These are phyloP conservation scores for Rubus idaeus DNA, from an alignment of 306 rosid species.

Conservation along the genomic window DNA sequence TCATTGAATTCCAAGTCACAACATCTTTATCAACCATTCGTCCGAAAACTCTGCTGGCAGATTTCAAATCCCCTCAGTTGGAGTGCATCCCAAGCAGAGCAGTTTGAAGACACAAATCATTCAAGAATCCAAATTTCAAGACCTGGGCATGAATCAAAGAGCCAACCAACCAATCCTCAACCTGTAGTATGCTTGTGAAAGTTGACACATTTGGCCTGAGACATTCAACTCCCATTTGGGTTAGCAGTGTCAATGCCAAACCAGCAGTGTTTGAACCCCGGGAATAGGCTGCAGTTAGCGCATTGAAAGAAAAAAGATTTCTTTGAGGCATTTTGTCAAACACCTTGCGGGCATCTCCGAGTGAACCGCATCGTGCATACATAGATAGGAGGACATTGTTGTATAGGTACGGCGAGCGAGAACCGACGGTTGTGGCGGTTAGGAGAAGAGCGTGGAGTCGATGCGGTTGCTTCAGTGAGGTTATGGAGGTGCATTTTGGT, in stretches of 20 bases:
- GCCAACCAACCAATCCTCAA: conserved; percentile 55
- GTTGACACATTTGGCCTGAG: conserved; percentile 62
- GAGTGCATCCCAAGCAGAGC: conserved; percentile 78
- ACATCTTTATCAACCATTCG: conserved; percentile 54
- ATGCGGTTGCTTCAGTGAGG: conserved; percentile 62
- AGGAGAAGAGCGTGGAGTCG: conserved; percentile 68
- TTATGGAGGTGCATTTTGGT: conserved; percentile 54
- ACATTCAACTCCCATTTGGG: conserved; percentile 39
- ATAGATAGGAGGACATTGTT: conserved; percentile 70
- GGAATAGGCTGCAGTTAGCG: conserved; percentile 65
- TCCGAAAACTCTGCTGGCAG: conserved; percentile 55
- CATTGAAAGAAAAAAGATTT: conserved; percentile 69
- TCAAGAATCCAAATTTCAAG: conserved; percentile 61
- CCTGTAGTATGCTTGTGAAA: conserved; percentile 68
- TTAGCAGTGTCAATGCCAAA: conserved; percentile 39
- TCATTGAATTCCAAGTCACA: conserved; percentile 80
- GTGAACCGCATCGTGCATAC: conserved; percentile 62
- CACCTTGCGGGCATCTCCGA: conserved; percentile 46
- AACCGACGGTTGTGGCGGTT: conserved; percentile 34
- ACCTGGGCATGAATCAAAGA: conserved; percentile 62
- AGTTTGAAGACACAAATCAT: conserved; percentile 61
- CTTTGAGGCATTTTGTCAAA: conserved; percentile 82
- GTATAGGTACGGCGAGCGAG: conserved; percentile 45
- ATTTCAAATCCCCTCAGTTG: conserved; percentile 49
- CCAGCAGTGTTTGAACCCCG: conserved; percentile 41